Evolutionary conservation across 1,284 basidiomycete genomes (phyloP).

Genomic region (Rhizoctonia solani): DNA sequence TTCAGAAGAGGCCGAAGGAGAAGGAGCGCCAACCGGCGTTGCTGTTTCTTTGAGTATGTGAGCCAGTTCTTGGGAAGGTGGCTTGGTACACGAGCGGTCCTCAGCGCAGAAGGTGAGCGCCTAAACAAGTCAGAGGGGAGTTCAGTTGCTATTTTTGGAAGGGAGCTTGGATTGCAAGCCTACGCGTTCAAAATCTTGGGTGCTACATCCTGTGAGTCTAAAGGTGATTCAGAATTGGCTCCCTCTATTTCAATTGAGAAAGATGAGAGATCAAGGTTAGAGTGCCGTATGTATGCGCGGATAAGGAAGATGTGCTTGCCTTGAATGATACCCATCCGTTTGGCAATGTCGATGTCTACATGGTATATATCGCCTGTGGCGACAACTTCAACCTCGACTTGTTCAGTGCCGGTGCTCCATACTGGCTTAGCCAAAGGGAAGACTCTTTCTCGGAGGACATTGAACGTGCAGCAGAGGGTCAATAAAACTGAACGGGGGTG

Average conservation of each 20-base stretch:
- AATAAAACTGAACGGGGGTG: no score
- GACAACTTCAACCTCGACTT: constrained; percentile 8
- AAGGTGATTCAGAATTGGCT: neutral
- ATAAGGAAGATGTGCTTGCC: neutral
- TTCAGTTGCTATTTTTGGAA: neutral
- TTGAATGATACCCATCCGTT: constrained; percentile 15
- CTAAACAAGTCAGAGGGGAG: no score
- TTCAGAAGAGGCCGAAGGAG: no score
- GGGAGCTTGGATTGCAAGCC: neutral
- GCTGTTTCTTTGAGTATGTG: constrained; percentile 13
- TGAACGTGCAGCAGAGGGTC: neutral
- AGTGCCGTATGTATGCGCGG: neutral
- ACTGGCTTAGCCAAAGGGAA: neutral
- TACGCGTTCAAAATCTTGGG: constrained; percentile 8
- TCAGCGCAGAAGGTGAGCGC: constrained; percentile 22
- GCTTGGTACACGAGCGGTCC: neutral
- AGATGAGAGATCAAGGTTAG: neutral
- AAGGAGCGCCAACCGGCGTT: no score
- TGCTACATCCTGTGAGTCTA: constrained; percentile 7
- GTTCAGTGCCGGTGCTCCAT: constrained; percentile 13
- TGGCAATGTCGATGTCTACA: constrained; percentile 21
- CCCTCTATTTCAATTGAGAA: no score
- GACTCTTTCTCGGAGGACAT: neutral
- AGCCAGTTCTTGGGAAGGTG: neutral
- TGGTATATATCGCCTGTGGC: neutral